Evolutionary conservation across 441 rosid species (phyloP), one percentile per base, ranked within the genome.

Genomic region (Pelargonium cotyledonis): DNA sequence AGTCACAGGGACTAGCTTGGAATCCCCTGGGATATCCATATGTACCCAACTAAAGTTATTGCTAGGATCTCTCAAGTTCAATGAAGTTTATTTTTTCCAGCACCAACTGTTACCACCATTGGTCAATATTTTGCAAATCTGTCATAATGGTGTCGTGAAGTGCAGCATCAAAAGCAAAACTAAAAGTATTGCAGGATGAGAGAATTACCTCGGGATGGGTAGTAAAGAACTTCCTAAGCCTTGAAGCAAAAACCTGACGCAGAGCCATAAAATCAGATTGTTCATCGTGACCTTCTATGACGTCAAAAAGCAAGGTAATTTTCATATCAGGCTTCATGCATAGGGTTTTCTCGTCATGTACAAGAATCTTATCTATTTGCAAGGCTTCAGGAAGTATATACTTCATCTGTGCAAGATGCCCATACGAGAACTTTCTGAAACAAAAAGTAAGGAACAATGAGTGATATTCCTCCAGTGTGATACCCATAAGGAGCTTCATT

Each of bases 391-490:
- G 85, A 67, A 85, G 84, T 72, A 84, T 5, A 46, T 79, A 84
- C 61, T 82, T 84, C 38, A 84, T 70, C 78, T 77, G 88, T 68
- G 85, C 86, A 31, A 85, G 81, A 73, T 85, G 80, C 65, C 55
- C 41, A 62, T 57, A 70, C 4, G 72, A 76, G 68, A 85, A 75
- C 65, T 78, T 75, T 67, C 89, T 85, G 86, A 60, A 15, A 70
- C 63, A 21, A 66, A 53, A 31, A 70, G 49, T 0, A 23, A 41
- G 14, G 40, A 60, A 18, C 14, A 23, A 41, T 35, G 40, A 65
- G 14, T 19, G 3, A 19, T n/a, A 46, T 57, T 57, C 19, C 18
- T 19, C 62, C 26, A 7, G 19, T 57, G 18, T 8, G 16, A 57
- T 57, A 57, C 62, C 62, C 62, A 57, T 11, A 18, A 57, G 23